Base-by-base conservation (phyloP, 2,329 filamentous ascomycete species). In the Blastomyces silverae region DNA sequence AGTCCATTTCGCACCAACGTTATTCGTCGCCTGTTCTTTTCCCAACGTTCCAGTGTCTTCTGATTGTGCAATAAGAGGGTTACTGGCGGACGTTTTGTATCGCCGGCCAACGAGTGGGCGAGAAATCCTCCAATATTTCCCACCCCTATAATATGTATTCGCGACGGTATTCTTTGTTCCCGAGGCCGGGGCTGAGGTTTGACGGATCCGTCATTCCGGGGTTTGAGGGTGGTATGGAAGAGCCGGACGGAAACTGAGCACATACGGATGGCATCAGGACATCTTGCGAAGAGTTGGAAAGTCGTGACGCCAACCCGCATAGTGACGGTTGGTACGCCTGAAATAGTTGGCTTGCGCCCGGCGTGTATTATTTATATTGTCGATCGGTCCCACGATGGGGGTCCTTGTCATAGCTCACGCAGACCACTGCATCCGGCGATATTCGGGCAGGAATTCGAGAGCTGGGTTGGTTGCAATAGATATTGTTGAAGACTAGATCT, bases 101-200 rank as follows among this genome's bases (percentile, higher is more conserved):
- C 79, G 25, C 83, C 81, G 28, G 85, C 84, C 13, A 97, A 79
- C 28, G 86, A 85, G 73, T 88, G 87, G 34, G 92, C 91, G 68
- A 92, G 85, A 34, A 97, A 84, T 55, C 86, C 86, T 17, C 92
- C 92, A 15, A 96, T 81, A 73, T 91, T 95, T 46, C 92, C 92
- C 13, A 89, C 74, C 13, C 93, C 92, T 2, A 96, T 79, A 59
- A 97, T 83, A 72, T 94, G 86, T 67, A 96, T 87, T 44, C 87
- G 59, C 15, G 59, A 50, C 31, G 46, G 59, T 48, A 34, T 61
- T 28, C 31, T 61, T 10, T n/a, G 59, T 52, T 50, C 13, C 3
- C 11, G 31, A 22, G 22, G 28, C 2, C 25, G 15, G 5, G 10
- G 17, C n/a, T n/a, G 3, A 10, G 42, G 31, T 22, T 46, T 22